Evolutionary conservation across 768 basidiomycete species (phyloP).

Genomic region (Tephrocybe sp.): DNA sequence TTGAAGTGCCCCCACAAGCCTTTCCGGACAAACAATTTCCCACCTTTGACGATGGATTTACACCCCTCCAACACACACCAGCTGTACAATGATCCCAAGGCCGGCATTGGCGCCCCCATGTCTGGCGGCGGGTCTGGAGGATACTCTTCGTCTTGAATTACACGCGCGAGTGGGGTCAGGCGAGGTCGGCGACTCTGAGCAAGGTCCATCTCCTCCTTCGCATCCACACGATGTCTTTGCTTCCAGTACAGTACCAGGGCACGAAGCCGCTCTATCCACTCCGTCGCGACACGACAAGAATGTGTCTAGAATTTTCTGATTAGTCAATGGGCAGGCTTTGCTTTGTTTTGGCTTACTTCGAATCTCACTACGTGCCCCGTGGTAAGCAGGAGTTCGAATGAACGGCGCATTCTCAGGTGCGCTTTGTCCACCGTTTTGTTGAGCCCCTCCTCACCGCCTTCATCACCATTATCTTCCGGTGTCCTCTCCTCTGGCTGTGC

Average conservation of each 20-base stretch:
- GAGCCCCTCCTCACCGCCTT: slow-evolving; percentile 61
- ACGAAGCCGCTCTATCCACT: slow-evolving; percentile 83
- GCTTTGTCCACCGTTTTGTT: slow-evolving; percentile 40
- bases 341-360: slow-evolving; percentile 56
- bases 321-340: not conserved
- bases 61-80: slow-evolving; percentile 88
- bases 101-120: slow-evolving; percentile 52
- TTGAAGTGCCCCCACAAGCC: slow-evolving; percentile 77
- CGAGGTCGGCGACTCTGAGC: slow-evolving; percentile 59
- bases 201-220: slow-evolving; percentile 79
- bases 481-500: slow-evolving; percentile 37
- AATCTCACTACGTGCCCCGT: slow-evolving; percentile 72
- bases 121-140: slow-evolving; percentile 55
- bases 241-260: slow-evolving; percentile 80
- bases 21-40: slow-evolving; percentile 70
- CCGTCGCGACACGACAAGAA: slow-evolving; percentile 63
- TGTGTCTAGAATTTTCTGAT: slow-evolving; percentile 46
- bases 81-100: slow-evolving; percentile 70
- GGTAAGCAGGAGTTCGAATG: slow-evolving; percentile 75
- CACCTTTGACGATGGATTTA: slow-evolving; percentile 69
- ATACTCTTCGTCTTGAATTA: slow-evolving; percentile 37
- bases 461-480: slow-evolving; percentile 60
- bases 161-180: slow-evolving; percentile 56
- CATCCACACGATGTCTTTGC: slow-evolving; percentile 70
- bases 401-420: slow-evolving; percentile 55